These are phyloP conservation scores for Candida taoyuanica DNA, from an alignment of 805 yeast species.

Conservation along the genomic window DNA sequence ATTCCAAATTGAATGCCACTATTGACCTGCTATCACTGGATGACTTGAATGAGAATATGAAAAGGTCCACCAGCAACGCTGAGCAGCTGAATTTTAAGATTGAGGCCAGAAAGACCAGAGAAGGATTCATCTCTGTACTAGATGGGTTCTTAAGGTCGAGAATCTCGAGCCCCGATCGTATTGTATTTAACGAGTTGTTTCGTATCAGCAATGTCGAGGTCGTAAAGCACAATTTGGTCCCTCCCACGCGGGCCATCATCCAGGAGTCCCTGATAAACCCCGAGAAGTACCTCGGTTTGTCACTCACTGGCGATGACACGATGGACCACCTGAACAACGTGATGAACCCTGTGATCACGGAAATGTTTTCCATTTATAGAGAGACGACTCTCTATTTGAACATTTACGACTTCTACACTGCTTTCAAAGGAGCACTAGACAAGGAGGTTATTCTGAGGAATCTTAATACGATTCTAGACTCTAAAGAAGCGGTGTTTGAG, in stretches of 20 bases:
- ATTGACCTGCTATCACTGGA: conserved; percentile 2
- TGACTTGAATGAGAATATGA: neutral
- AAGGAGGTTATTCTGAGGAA: conserved; percentile 26
- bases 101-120: conserved; percentile 20
- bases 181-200: conserved; percentile 38
- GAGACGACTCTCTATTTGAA: conserved; percentile 73
- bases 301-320: conserved; percentile 14
- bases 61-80: conserved; percentile 3
- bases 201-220: conserved; percentile 29
- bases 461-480: conserved; percentile 21
- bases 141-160: conserved; percentile 17
- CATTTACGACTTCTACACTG: conserved; percentile 59
- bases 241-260: conserved; percentile 37
- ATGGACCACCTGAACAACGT: conserved; percentile 29
- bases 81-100: conserved; percentile 20
- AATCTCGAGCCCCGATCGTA: conserved; percentile 13
- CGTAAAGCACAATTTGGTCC: conserved; percentile 36
- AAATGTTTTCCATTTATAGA: conserved; percentile 63
- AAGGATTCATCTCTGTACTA: conserved; percentile 12
- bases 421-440: conserved; percentile 52
- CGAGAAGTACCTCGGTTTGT: conserved; percentile 24
- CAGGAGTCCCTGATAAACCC: conserved; percentile 41
- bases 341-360: conserved; percentile 50
- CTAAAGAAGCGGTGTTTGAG: conserved; percentile 17
- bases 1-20: conserved; percentile 12